Conservation (phyloP, 2,329 filamentous ascomycete species). For the Fusarium chuoi region DNA sequence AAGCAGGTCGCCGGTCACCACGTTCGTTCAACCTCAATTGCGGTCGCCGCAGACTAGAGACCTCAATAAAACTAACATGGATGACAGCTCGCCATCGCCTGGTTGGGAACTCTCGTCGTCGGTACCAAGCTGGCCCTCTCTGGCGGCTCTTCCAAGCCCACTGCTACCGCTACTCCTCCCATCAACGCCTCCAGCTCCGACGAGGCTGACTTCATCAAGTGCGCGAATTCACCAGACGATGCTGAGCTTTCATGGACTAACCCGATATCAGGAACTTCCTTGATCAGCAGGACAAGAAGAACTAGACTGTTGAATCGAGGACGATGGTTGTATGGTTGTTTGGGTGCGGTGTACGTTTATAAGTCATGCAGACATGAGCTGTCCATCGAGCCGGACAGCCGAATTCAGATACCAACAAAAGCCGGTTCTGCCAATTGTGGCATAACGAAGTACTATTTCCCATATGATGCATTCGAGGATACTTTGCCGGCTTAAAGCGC, state of each 20-base stretch:
- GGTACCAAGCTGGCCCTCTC: slow-evolving; percentile 57
- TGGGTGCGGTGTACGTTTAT: slow-evolving; percentile 51
- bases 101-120: slow-evolving; percentile 62
- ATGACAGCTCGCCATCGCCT: slow-evolving; percentile 66
- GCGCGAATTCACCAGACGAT: slow-evolving; percentile 49
- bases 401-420: slow-evolving; percentile 42
- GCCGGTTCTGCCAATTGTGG: slow-evolving; percentile 37
- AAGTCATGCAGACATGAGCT: slow-evolving; percentile 41
- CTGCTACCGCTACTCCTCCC: slow-evolving; percentile 61
- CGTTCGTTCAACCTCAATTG: slow-evolving; percentile 55
- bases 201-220: slow-evolving; percentile 75
- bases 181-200: slow-evolving; percentile 71
- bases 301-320: slow-evolving; percentile 44
- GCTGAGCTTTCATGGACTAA: slow-evolving; percentile 39
- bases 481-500: not conserved
- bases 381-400: slow-evolving; percentile 39
- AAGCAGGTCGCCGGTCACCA: slow-evolving; percentile 70
- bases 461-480: slow-evolving; percentile 19
- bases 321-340: slow-evolving; percentile 39
- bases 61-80: slow-evolving; percentile 35
- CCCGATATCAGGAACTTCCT: slow-evolving; percentile 51
- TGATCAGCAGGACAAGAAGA: slow-evolving; percentile 55
- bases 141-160: slow-evolving; percentile 58
- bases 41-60: slow-evolving; percentile 4
- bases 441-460: slow-evolving; percentile 14